phyloP scores from a whole-genome alignment of 1,139 yeast genomes.

The Pichia sp. region DNA sequence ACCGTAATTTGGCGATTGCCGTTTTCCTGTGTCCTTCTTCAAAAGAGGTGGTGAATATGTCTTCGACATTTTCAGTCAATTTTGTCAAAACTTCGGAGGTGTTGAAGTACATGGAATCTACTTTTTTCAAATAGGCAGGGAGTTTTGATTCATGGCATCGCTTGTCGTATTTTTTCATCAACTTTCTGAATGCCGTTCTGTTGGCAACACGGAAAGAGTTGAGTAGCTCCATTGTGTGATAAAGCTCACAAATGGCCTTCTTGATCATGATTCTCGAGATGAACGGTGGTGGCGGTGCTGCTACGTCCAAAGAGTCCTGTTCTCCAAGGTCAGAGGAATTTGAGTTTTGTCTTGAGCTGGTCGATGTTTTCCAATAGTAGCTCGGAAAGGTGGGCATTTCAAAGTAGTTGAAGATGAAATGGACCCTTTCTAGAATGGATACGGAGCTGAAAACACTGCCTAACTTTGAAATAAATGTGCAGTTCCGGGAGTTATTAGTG shows the following conservation, averaged over 20 bases:
- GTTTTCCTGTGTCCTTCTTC: constrained; percentile 70
- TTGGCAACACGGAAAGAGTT: constrained; percentile 73
- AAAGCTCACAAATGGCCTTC: constrained; percentile 73
- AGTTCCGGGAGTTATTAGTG: neutral
- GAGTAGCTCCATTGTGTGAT: constrained; percentile 71
- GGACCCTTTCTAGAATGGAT: constrained; percentile 2
- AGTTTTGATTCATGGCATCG: constrained; percentile 48
- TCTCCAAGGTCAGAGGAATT: neutral
- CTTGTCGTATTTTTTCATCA: constrained; percentile 86
- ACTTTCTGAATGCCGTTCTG: constrained; percentile 83
- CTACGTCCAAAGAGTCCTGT: neutral
- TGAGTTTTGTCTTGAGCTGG: neutral
- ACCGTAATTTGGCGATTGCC: constrained; percentile 68
- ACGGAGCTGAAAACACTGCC: neutral
- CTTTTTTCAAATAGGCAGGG: constrained; percentile 53
- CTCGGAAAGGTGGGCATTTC: constrained; percentile 13
- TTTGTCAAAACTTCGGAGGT: constrained; percentile 66
- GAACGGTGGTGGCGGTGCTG: constrained; percentile 42
- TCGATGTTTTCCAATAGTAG: constrained; percentile 10
- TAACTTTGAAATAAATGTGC: too few species aligned
- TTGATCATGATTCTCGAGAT: constrained; percentile 73
- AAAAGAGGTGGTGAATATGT: constrained; percentile 58
- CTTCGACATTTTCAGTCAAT: constrained; percentile 58
- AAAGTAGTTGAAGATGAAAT: constrained; percentile 13
- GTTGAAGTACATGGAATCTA: constrained; percentile 52